phyloP scores from a whole-genome alignment of 2,329 filamentous ascomycete genomes.

The Alternaria arbusti region DNA sequence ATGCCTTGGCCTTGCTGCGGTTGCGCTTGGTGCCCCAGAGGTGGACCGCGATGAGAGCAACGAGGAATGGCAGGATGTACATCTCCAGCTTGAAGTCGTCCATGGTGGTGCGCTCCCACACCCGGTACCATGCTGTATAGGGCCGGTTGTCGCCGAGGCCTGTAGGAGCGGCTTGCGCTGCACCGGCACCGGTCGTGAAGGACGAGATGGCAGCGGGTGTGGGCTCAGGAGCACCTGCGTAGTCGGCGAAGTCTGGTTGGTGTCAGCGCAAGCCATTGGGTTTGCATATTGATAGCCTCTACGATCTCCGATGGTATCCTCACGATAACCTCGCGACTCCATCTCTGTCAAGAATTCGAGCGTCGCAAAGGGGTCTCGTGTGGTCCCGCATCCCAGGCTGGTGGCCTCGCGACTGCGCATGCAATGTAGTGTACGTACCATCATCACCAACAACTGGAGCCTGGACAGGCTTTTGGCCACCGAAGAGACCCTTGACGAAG shows the following conservation, averaged over 20 bases:
- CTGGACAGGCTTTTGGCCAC: conserved; percentile 67
- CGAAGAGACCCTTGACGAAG: conserved; percentile 72
- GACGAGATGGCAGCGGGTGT: conserved; percentile 57
- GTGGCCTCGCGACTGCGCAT: conserved; percentile 19
- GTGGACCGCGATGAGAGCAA: conserved; percentile 78
- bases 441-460: conserved; percentile 64
- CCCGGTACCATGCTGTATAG: conserved; percentile 95
- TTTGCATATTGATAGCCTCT: not conserved
- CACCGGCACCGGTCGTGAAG: conserved; percentile 48
- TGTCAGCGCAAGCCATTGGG: conserved; percentile 5
- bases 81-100: conserved; percentile 89
- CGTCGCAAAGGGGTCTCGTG: not conserved
- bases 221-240: conserved; percentile 78
- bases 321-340: not conserved
- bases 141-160: conserved; percentile 60
- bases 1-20: conserved; percentile 77
- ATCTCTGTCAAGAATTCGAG: not conserved
- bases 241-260: conserved; percentile 86
- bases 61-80: conserved; percentile 76
- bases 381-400: conserved; percentile 12
- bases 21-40: conserved; percentile 82
- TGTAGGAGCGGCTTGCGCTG: conserved; percentile 38
- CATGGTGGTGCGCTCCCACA: conserved; percentile 87
- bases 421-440: conserved; percentile 58
- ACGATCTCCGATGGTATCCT: not conserved